Evolutionary conservation across 75 land plant genomes (phyloP).

Genomic region (Ceratopteris richardii): DNA sequence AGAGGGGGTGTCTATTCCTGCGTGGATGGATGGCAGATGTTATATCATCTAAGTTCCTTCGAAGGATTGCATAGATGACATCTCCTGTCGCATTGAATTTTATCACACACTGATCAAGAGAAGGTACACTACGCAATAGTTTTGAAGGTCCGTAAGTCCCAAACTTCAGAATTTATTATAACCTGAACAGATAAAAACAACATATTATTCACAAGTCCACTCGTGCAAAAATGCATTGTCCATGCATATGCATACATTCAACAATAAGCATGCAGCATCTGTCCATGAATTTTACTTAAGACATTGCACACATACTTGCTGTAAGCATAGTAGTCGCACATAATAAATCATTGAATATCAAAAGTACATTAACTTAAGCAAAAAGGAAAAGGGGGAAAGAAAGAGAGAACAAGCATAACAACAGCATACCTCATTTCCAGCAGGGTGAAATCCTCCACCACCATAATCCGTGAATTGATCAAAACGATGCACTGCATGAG

Average conservation of each 20-base stretch:
- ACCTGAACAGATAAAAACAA: constrained; percentile 79
- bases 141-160: constrained; percentile 86
- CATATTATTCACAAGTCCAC: no score
- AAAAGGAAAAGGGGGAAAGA: no score
- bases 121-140: constrained; percentile 87
- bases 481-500: constrained; percentile 71
- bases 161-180: constrained; percentile 95
- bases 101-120: constrained; percentile 83
- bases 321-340: no score
- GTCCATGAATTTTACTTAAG: no score
- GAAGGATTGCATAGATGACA: constrained; percentile 83
- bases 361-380: no score
- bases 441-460: constrained; percentile 99
- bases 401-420: no score
- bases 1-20: constrained; percentile 71
- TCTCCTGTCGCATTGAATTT: constrained; percentile 85
- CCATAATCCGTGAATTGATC: constrained; percentile 98
- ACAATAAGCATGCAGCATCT: no score
- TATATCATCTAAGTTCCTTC: constrained; percentile 83
- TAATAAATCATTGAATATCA: no score
- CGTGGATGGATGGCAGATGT: constrained; percentile 69
- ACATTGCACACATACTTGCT: no score
- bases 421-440: constrained; percentile 99
- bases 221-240: no score
- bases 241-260: no score